A percentile compares a stretch with the other conserved stretches of the same genome.
These are phyloP conservation scores for Inga laurina DNA, from an alignment of 306 rosid species.

Conservation along the genomic window DNA sequence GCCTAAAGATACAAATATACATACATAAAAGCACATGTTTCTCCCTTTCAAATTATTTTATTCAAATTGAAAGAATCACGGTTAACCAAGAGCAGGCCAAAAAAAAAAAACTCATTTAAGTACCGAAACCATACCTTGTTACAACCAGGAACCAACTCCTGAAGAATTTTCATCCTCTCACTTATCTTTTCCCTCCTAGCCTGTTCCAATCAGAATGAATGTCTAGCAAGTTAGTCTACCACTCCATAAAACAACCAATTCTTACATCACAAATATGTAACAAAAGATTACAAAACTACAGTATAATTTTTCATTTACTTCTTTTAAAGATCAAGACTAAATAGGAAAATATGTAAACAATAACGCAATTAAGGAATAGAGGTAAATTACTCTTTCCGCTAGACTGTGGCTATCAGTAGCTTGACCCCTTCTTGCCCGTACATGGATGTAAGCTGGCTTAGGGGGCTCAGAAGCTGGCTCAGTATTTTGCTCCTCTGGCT, in stretches of 20 bases:
- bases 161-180: slow-evolving; percentile 92
- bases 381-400: slow-evolving; percentile 80
- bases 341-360: neutral
- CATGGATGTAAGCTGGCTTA: slow-evolving; percentile 88
- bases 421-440: slow-evolving; percentile 94
- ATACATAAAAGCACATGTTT: neutral
- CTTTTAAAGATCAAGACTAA: neutral
- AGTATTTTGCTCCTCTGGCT: slow-evolving; percentile 55
- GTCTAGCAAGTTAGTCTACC: too few species aligned
- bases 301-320: neutral
- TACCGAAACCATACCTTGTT: slow-evolving; percentile 67
- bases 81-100: neutral
- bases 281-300: too few species aligned
- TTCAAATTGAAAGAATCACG: neutral
- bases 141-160: slow-evolving; percentile 95
- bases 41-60: neutral
- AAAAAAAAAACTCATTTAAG: neutral
- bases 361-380: neutral
- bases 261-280: too few species aligned
- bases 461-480: slow-evolving; percentile 64
- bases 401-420: slow-evolving; percentile 96
- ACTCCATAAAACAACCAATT: slow-evolving; percentile 2
- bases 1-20: neutral
- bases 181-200: slow-evolving; percentile 96
- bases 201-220: slow-evolving; percentile 44